Percentiles rank a stretch among this genome's conserved stretches.
These are phyloP conservation scores for Barnettozyma siamensis DNA, from an alignment of 805 yeast species.

Conservation along the genomic window DNA sequence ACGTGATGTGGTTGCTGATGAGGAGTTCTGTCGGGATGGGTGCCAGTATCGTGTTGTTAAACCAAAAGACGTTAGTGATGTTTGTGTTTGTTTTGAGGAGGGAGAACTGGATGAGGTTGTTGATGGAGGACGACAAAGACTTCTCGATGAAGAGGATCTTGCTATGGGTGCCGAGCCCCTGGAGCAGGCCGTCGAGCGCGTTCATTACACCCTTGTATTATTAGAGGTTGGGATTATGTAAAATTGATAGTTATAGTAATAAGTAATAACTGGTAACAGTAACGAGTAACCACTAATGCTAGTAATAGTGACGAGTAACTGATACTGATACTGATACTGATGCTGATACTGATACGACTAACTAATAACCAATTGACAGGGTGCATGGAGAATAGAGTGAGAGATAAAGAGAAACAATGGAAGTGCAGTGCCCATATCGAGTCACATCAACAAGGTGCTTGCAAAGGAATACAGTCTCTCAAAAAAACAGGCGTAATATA, in stretches of 20 bases:
- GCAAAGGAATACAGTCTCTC: no score
- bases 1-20: conserved; percentile 15
- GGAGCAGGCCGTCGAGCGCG: conserved; percentile 8
- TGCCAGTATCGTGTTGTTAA: conserved; percentile 23
- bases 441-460: no score
- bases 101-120: conserved; percentile 51
- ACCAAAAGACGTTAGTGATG: conserved; percentile 45
- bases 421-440: no score
- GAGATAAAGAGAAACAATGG: no score
- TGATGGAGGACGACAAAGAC: conserved; percentile 41
- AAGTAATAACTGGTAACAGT: background rate
- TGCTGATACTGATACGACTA: no score
- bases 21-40: conserved; percentile 7
- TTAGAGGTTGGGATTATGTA: no score
- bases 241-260: background rate
- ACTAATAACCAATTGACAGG: no score
- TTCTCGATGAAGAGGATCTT: conserved; percentile 35
- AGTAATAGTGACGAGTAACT: no score
- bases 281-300: no score
- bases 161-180: conserved; percentile 25
- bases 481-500: background rate
- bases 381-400: no score
- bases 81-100: conserved; percentile 44
- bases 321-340: no score
- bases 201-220: background rate